Evolutionary conservation across 1,139 yeast genomes (phyloP).

Genomic region (Yamadazyma trypodendri): DNA sequence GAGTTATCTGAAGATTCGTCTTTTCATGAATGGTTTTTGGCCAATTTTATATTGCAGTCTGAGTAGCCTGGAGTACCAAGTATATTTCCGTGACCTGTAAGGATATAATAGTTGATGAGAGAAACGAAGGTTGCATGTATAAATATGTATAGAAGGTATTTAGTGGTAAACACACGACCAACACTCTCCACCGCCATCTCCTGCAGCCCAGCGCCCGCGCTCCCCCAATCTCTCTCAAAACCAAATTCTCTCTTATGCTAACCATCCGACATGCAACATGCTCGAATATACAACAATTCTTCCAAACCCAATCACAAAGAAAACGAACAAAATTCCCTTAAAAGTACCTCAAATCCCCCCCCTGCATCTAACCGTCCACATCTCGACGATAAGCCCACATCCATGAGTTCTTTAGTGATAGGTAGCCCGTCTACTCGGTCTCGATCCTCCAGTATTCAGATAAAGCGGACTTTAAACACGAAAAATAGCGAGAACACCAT

Average conservation of each 20-base stretch:
- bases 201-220: background rate
- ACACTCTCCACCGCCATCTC: background rate
- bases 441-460: slow-evolving; percentile 15
- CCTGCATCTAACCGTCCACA: background rate
- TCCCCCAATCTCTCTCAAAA: no score
- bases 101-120: no score
- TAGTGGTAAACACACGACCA: no score
- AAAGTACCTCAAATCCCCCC: background rate
- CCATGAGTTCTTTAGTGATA: slow-evolving; percentile 23
- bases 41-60: slow-evolving; percentile 44
- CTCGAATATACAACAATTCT: slow-evolving; percentile 21
- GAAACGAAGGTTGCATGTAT: no score
- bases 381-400: background rate
- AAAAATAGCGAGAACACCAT: slow-evolving; percentile 16
- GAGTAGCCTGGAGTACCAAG: no score
- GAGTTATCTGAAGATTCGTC: slow-evolving; percentile 61
- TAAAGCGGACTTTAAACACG: slow-evolving; percentile 10
- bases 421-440: slow-evolving; percentile 16
- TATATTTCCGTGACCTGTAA: no score
- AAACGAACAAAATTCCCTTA: background rate
- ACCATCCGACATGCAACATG: slow-evolving; percentile 28
- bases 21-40: slow-evolving; percentile 73
- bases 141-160: no score
- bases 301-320: background rate
- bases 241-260: no score